Evolutionary conservation across 2,329 filamentous ascomycete species (phyloP).

Genomic region (Hypoxylon sp.): DNA sequence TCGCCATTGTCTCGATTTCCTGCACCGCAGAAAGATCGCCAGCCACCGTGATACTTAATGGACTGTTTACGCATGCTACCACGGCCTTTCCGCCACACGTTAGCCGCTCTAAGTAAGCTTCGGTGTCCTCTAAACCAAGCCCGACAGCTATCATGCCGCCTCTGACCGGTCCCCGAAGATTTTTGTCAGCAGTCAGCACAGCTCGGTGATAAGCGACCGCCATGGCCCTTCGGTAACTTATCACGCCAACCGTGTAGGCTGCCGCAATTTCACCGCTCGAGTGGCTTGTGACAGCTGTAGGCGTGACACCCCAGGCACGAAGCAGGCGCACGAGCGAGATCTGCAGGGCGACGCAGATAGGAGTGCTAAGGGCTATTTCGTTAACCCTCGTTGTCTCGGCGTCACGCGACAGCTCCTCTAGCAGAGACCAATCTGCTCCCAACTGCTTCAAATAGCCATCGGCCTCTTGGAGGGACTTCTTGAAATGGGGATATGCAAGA

Average conservation of each 20-base stretch:
- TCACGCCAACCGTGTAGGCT: constrained; percentile 13
- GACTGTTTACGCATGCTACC: constrained; percentile 44
- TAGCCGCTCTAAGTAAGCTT: constrained; percentile 26
- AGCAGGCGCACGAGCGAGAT: constrained; percentile 29
- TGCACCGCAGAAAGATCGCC: constrained; percentile 34
- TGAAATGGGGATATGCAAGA: constrained; percentile 40
- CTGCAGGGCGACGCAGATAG: constrained; percentile 33
- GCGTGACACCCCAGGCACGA: constrained; percentile 15
- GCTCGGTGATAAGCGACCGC: constrained; percentile 26
- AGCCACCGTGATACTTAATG: constrained; percentile 37
- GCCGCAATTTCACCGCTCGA: constrained; percentile 40
- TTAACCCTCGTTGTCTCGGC: constrained; percentile 3
- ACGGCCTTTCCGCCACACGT: constrained; percentile 3
- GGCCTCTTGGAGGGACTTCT: constrained; percentile 16
- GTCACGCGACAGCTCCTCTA: constrained; percentile 33
- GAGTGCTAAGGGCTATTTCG: constrained; percentile 9
- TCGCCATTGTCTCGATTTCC: constrained; percentile 12
- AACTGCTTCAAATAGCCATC: constrained; percentile 9
- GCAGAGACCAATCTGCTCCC: constrained; percentile 22
- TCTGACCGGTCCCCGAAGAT: not conserved
- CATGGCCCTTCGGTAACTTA: constrained; percentile 15
- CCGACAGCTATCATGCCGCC: constrained; percentile 42
- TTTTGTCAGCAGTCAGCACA: not conserved
- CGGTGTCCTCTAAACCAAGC: constrained; percentile 19
- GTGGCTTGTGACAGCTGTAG: constrained; percentile 31